These are phyloP conservation scores for Sistotremastrum niveocremeum DNA, from an alignment of 768 basidiomycete species.

Conservation along the genomic window DNA sequence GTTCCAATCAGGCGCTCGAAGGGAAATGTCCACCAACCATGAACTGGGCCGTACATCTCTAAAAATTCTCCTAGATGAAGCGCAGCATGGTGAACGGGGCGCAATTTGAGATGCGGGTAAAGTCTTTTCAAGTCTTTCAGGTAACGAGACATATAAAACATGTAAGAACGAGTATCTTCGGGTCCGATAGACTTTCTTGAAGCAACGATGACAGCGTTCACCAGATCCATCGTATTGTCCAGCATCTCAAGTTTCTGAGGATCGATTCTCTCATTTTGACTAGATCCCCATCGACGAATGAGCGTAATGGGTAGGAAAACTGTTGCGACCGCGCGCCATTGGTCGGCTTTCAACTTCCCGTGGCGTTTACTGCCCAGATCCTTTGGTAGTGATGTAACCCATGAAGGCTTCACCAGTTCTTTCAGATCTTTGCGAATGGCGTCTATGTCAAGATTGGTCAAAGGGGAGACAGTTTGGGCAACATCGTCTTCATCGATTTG, in stretches of 20 bases:
- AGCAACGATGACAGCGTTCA: slow-evolving; percentile 14
- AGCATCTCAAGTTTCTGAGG: slow-evolving; percentile 9
- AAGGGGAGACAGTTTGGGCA: background rate
- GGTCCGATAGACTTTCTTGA: slow-evolving; percentile 8
- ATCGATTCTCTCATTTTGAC: too few relatives aligned
- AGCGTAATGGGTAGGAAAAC: slow-evolving; percentile 23
- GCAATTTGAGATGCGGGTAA: slow-evolving; percentile 9
- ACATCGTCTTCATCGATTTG: background rate
- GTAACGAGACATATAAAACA: slow-evolving; percentile 8
- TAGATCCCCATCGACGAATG: slow-evolving; percentile 20
- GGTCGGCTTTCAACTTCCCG: slow-evolving; percentile 23
- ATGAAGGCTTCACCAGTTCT: slow-evolving; percentile 10
- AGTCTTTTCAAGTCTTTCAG: slow-evolving; percentile 9
- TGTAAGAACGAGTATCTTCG: slow-evolving; percentile 5
- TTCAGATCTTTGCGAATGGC: slow-evolving; percentile 8
- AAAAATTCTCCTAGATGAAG: slow-evolving; percentile 22
- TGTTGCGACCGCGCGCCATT: slow-evolving; percentile 20
- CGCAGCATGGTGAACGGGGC: slow-evolving; percentile 19
- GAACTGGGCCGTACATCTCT: slow-evolving; percentile 21
- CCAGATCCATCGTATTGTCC: slow-evolving; percentile 17
- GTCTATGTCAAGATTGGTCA: background rate
- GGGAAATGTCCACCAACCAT: slow-evolving; percentile 27
- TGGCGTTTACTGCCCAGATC: slow-evolving; percentile 13
- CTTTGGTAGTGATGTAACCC: slow-evolving; percentile 12
- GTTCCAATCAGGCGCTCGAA: slow-evolving; percentile 24